Percentiles rank a stretch among this genome's conserved stretches.
These are phyloP conservation scores for Leccinum subrobustum DNA, from an alignment of 1,284 basidiomycete species.

Conservation along the genomic window DNA sequence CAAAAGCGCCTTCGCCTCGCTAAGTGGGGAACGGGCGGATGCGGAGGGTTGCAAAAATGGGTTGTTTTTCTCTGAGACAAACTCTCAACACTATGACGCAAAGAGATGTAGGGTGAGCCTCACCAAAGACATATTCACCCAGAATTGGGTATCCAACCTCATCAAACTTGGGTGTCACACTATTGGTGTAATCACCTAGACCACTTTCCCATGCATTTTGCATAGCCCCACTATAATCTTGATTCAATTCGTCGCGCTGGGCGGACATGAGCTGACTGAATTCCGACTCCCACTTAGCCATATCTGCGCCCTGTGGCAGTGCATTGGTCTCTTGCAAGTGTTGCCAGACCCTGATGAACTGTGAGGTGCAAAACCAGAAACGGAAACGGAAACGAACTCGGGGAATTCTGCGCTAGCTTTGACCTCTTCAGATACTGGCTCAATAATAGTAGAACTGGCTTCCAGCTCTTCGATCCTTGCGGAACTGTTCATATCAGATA, in stretches of 20 bases:
- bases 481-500: constrained; percentile 43
- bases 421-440: constrained; percentile 32
- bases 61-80: constrained; percentile 59
- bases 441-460: constrained; percentile 39
- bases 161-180: constrained; percentile 51
- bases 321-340: constrained; percentile 55
- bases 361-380: constrained; percentile 1
- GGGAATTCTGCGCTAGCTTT: constrained; percentile 42
- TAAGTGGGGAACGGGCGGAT: constrained; percentile 57
- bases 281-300: constrained; percentile 87
- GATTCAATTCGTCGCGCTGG: constrained; percentile 61
- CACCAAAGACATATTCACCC: constrained; percentile 75
- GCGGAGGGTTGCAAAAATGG: constrained; percentile 57
- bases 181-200: constrained; percentile 43
- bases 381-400: constrained; percentile 38
- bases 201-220: constrained; percentile 61
- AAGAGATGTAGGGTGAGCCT: constrained; percentile 24
- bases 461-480: constrained; percentile 55
- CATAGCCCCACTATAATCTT: constrained; percentile 60
- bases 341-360: constrained; percentile 53
- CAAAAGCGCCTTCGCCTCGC: constrained; percentile 71
- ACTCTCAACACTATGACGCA: constrained; percentile 8
- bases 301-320: constrained; percentile 59
- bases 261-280: constrained; percentile 78
- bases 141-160: constrained; percentile 73